phyloP scores from a whole-genome alignment of 768 basidiomycete genomes.

The Rubroboletus satanas region DNA sequence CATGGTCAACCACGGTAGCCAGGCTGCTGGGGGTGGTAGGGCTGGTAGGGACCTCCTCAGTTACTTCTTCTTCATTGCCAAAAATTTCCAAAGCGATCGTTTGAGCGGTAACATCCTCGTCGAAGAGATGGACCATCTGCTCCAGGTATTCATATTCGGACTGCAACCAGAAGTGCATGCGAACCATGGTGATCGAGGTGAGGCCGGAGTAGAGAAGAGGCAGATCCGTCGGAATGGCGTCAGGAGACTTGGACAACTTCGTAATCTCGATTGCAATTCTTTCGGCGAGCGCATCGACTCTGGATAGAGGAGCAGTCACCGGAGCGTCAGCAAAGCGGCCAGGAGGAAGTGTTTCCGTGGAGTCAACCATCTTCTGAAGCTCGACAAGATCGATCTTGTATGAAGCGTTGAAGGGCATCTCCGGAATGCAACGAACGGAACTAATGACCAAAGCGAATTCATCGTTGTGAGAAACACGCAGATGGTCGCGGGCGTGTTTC shows the following conservation, averaged over 20 bases:
- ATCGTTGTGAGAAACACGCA: conserved; percentile 3
- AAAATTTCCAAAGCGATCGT: conserved; percentile 29
- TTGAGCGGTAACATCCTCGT: conserved; percentile 29
- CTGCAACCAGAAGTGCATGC: conserved; percentile 33
- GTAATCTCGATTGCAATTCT: conserved; percentile 33
- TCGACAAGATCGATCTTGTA: conserved; percentile 15
- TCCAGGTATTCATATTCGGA: conserved; percentile 31
- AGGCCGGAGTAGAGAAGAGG: conserved; percentile 33
- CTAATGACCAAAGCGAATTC: conserved; percentile 9
- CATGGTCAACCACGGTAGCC: conserved; percentile 20
- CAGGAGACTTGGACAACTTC: conserved; percentile 24
- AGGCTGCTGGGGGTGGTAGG: conserved; percentile 16
- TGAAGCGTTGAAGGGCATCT: conserved; percentile 15
- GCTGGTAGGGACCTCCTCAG: conserved; percentile 8
- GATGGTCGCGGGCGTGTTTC: conserved; percentile 12
- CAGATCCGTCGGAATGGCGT: conserved; percentile 26
- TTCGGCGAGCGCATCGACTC: conserved; percentile 28
- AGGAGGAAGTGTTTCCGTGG: conserved; percentile 3
- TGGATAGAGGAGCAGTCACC: conserved; percentile 12
- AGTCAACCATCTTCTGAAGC: conserved; percentile 12
- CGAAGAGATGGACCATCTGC: conserved; percentile 27
- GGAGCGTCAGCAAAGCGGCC: conserved; percentile 3
- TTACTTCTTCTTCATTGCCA: conserved; percentile 17
- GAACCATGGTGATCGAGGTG: conserved; percentile 27
- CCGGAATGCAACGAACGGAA: conserved; percentile 9